phyloP scores from a whole-genome alignment of 768 basidiomycete genomes.

The Tylopilus felleus region DNA sequence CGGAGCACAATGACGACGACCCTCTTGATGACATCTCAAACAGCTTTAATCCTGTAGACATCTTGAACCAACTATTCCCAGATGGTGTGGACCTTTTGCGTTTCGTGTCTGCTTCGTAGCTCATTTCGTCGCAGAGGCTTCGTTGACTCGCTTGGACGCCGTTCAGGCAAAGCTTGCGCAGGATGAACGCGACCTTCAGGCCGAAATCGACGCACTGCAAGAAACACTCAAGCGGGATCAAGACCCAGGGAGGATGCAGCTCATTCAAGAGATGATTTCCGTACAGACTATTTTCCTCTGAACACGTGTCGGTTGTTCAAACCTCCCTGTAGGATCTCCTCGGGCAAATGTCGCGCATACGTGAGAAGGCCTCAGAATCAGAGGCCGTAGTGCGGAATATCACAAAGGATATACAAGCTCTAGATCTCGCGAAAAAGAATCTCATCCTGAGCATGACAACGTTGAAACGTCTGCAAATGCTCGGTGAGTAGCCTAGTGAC shows the following conservation, averaged over 20 bases:
- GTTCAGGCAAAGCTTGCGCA: constrained; percentile 67
- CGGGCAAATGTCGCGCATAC: constrained; percentile 92
- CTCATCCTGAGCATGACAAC: constrained; percentile 86
- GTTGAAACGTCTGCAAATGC: constrained; percentile 88
- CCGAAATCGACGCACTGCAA: constrained; percentile 68
- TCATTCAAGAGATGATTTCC: constrained; percentile 95
- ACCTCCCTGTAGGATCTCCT: constrained; percentile 68
- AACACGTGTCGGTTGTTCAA: constrained; percentile 2
- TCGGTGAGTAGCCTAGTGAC: constrained; percentile 55
- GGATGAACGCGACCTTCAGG: constrained; percentile 65
- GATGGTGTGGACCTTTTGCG: constrained; percentile 52
- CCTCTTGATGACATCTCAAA: constrained; percentile 56
- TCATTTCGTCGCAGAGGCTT: constrained; percentile 52
- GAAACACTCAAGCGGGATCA: constrained; percentile 70
- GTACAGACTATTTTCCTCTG: constrained; percentile 41
- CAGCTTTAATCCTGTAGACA: constrained; percentile 52
- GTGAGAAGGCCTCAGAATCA: constrained; percentile 95
- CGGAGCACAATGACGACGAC: constrained; percentile 43
- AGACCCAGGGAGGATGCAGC: constrained; percentile 83
- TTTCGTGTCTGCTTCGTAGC: background rate
- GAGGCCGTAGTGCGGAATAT: constrained; percentile 95
- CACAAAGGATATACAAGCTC: constrained; percentile 92
- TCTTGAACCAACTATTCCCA: constrained; percentile 66
- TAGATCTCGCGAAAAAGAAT: constrained; percentile 93
- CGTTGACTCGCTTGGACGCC: constrained; percentile 66